Base-by-base conservation (phyloP, 345 rosid species). In the Euphorbia peplus region DNA sequence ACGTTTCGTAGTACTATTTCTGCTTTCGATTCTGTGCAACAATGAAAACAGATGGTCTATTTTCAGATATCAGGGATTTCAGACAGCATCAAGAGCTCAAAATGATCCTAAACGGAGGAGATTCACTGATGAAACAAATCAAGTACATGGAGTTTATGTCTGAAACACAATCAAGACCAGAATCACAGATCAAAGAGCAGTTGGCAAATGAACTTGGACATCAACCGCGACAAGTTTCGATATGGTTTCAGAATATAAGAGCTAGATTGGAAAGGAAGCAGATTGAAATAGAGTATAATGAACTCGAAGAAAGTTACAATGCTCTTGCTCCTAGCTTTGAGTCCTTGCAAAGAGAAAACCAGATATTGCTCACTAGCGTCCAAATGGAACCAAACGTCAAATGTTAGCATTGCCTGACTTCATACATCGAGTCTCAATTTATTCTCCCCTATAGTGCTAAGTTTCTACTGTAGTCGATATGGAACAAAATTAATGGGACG, bases 231-330 rank as follows among this genome's bases (percentile, higher is more conserved):
- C 84, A 83, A 67, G 74, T 83, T 41, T 82, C 81, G 24, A 76
- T 78, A 63, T 83, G 87, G 83, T 80, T 83, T 35, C 87, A 83
- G 69, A 83, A 76, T 61, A 72, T 77, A 19, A 64, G 81, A 55
- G 84, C 84, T 52, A 83, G 87, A 61, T 69, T 62, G 21, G 81
- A 81, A 70, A 55, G 70, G 16, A 83, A 81, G 75, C 84, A 73
- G 64, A 55, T 78, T 61, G 84, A 83, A 72, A 70, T 30, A n/a
- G 84, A 83, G 18, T 81, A 76, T 16, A 70, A 37, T 30, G 42
- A 37, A 16, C 71, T 78, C 15, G 74, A 76, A 71, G 60, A 35
- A 26, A 74, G 63, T 35, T 57, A 62, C 21, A 63, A 74, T 16
- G 64, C 57, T 63, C 64, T 68, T 42, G 75, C 66, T 51, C 77